Conservation (phyloP, 1,139 yeast genomes). For the Saccharomyces pastorianus region DNA sequence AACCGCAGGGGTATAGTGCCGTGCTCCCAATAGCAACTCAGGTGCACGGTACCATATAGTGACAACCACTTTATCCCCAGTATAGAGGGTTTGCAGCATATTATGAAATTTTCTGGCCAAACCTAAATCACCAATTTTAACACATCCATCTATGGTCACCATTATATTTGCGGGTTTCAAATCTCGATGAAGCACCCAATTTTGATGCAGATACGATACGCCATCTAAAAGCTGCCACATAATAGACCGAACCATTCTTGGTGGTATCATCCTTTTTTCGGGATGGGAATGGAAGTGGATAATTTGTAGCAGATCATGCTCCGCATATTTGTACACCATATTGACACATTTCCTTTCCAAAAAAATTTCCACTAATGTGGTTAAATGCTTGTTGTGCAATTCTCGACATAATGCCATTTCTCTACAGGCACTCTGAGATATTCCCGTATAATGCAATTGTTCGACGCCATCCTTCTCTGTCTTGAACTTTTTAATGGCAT, state of each 20-base stretch:
- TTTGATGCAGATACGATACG: slow-evolving; percentile 81
- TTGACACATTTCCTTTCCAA: slow-evolving; percentile 84
- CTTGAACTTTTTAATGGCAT: slow-evolving; percentile 93
- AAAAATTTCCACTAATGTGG: slow-evolving; percentile 74
- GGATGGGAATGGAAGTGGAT: slow-evolving; percentile 93
- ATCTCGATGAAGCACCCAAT: slow-evolving; percentile 94
- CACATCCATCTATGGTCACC: slow-evolving; percentile 84
- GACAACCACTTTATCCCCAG: slow-evolving; percentile 96
- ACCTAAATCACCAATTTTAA: slow-evolving; percentile 94
- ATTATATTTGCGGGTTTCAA: slow-evolving; percentile 95
- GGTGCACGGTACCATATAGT: slow-evolving; percentile 99
- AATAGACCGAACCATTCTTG: slow-evolving; percentile 67
- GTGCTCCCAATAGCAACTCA: slow-evolving; percentile 77
- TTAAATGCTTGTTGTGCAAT: slow-evolving; percentile 68
- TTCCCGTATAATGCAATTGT: slow-evolving; percentile 82
- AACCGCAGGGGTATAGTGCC: slow-evolving; percentile 91
- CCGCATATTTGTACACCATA: slow-evolving; percentile 94
- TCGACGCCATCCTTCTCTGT: slow-evolving; percentile 88
- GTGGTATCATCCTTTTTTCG: slow-evolving; percentile 69
- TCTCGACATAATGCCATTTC: slow-evolving; percentile 96
- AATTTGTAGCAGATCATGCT: slow-evolving; percentile 86
- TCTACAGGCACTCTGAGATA: slow-evolving; percentile 90
- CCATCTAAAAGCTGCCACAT: slow-evolving; percentile 92
- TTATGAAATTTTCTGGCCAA: slow-evolving; percentile 84
- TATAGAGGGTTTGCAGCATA: slow-evolving; percentile 78